A percentile compares a stretch with the other conserved stretches of the same genome.
phyloP scores from a whole-genome alignment of 2,329 filamentous ascomycete species.

The Colletotrichum neosansevieriae region DNA sequence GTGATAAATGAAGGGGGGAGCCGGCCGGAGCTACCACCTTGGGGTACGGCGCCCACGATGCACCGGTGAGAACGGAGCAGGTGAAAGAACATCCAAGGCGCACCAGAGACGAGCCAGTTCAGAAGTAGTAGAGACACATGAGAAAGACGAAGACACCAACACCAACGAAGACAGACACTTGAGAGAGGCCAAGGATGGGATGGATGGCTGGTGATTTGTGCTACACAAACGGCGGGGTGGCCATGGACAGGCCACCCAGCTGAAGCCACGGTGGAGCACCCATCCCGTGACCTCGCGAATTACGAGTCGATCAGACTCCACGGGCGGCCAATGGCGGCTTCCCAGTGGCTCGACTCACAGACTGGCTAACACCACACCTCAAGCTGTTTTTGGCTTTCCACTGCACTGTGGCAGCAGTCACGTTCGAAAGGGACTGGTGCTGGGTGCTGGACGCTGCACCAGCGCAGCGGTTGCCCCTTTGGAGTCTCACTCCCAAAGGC shows the following conservation, averaged over 20 bases:
- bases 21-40: neutral
- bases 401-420: conserved; percentile 10
- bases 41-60: conserved; percentile 10
- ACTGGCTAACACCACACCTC: conserved; percentile 32
- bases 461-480: neutral
- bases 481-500: neutral
- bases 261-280: conserved; percentile 18
- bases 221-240: conserved; percentile 40
- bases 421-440: conserved; percentile 38
- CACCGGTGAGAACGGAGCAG: neutral
- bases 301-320: conserved; percentile 25
- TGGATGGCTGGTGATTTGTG: conserved; percentile 28
- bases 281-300: conserved; percentile 24
- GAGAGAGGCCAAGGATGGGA: conserved; percentile 28
- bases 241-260: conserved; percentile 29
- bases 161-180: conserved; percentile 7
- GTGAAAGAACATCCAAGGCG: neutral
- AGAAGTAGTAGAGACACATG: neutral
- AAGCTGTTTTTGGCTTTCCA: conserved; percentile 24
- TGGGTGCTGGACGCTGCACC: neutral
- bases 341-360: conserved; percentile 21
- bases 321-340: conserved; percentile 16
- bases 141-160: neutral
- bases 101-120: neutral
- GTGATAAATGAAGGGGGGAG: neutral